phyloP scores from a whole-genome alignment of 306 rosid genomes.

The Cicer arietinum region DNA sequence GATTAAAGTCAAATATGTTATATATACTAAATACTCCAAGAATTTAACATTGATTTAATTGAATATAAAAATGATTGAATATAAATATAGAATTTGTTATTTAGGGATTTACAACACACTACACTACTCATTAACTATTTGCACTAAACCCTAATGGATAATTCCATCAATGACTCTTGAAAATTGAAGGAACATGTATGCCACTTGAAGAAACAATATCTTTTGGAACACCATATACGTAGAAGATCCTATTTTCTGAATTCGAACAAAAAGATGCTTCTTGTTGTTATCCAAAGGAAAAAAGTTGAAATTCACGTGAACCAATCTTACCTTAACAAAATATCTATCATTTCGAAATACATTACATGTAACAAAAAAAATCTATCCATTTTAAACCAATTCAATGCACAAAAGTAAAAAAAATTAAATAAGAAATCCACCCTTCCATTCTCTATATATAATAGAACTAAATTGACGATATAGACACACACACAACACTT shows the following conservation, averaged over 20 bases:
- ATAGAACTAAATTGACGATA: background rate
- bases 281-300: conserved; percentile 44
- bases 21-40: too few relatives aligned
- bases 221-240: background rate
- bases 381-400: conserved; percentile 25
- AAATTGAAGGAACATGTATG: conserved; percentile 13
- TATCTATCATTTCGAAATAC: conserved; percentile 44
- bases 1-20: too few relatives aligned
- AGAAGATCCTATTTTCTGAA: conserved; percentile 21
- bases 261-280: conserved; percentile 57
- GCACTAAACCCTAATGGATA: too few relatives aligned
- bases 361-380: conserved; percentile 4
- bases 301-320: conserved; percentile 53
- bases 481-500: background rate
- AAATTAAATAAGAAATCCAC: conserved; percentile 1
- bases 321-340: conserved; percentile 37
- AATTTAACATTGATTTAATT: too few relatives aligned
- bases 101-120: too few relatives aligned
- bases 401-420: conserved; percentile 28
- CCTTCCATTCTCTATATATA: conserved; percentile 39
- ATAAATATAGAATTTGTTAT: too few relatives aligned
- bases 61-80: too few relatives aligned
- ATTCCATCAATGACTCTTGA: background rate
- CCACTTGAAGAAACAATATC: background rate
- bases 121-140: too few relatives aligned